Base-by-base conservation (phyloP, 2,329 filamentous ascomycete species). In the Dichotomopilus funicola region DNA sequence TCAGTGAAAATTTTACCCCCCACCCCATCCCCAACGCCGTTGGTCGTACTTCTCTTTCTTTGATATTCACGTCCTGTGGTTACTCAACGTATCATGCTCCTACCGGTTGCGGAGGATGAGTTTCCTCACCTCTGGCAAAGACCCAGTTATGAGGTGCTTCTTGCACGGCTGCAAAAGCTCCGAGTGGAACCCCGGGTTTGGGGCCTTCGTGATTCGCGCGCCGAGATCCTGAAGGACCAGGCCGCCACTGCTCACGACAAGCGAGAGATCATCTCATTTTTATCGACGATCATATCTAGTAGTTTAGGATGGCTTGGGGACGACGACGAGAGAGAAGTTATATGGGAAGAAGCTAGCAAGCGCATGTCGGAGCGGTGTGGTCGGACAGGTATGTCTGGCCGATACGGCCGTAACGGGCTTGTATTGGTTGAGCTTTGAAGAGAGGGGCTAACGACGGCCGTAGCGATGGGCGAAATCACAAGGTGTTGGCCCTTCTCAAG, bases 311-410 rank as follows among this genome's bases (percentile, higher is more conserved):
- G 89, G 89, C 80, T 92, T 55, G 69, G 78, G 6, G 76, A 82
- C 56, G 85, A 89, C 31, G 81, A 81, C 3, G 74, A 81, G 61
- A 82, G 78, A 65, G 89, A 92, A 67, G 66, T 71, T 5, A 71
- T 95, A 11, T 95, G 91, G 88, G 83, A 88, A 46, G 76, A 85
- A 61, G 91, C 92, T 1, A 91, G 90, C 63, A 80, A 80, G 57
- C 80, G 92, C 48, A 79, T 97, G 59, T 86, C 89, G 44, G 91
- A 96, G 70, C 80, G 92, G 12, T 95, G 91, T 59, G 94, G 94
- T 1, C 80, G 94, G 52, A 80, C 79, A 55, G 82, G 81, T 82
- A 73, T 56, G 71, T 65, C 33, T 4, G 36, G 19, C n/a, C 49
- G 31, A 34, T 13, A 33, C 40, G 40, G 6, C 40, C 40, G 6